Conservation (phyloP, 495 filamentous ascomycete genomes). For the Astrothelium subdiscretum region DNA sequence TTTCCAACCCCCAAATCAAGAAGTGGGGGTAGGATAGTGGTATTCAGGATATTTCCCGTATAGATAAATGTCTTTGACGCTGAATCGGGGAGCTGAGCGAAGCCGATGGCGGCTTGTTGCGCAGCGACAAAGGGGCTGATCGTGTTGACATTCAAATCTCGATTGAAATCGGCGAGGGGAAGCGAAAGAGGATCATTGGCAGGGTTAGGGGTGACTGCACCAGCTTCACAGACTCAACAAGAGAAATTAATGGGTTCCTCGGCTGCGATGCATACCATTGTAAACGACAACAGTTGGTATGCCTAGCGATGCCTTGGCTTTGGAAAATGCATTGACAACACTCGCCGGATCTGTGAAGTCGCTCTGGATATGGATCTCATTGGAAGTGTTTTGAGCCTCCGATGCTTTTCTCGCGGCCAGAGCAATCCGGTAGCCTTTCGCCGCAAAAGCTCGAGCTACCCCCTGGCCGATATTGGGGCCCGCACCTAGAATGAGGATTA, state of each 20-base stretch:
- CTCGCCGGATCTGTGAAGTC: conserved; percentile 32
- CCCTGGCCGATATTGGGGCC: conserved; percentile 29
- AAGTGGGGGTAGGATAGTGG: conserved; percentile 18
- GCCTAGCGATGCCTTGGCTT: conserved; percentile 21
- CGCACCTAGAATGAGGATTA: conserved; percentile 31
- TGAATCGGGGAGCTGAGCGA: conserved; percentile 27
- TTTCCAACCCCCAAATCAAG: conserved; percentile 30
- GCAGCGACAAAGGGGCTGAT: conserved; percentile 33
- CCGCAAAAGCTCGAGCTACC: conserved; percentile 29
- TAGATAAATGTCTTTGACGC: conserved; percentile 35
- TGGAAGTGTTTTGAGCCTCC: conserved; percentile 12
- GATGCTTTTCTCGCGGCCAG: conserved; percentile 26
- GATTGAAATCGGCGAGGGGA: conserved; percentile 17
- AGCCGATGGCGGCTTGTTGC: conserved; percentile 30
- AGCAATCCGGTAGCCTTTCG: conserved; percentile 34
- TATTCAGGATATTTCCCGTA: conserved; percentile 32
- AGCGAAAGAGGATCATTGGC: conserved; percentile 28
- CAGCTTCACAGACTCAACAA: conserved; percentile 9
- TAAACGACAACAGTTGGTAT: conserved; percentile 28
- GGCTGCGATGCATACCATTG: conserved; percentile 15
- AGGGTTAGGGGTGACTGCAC: conserved; percentile 19
- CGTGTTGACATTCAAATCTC: conserved; percentile 30
- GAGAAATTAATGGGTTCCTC: background rate
- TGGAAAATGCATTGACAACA: conserved; percentile 29
- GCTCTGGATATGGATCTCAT: conserved; percentile 26